Evolutionary conservation across 2,329 filamentous ascomycete genomes (phyloP).

Genomic region (Beauveria scarabaeidicola): DNA sequence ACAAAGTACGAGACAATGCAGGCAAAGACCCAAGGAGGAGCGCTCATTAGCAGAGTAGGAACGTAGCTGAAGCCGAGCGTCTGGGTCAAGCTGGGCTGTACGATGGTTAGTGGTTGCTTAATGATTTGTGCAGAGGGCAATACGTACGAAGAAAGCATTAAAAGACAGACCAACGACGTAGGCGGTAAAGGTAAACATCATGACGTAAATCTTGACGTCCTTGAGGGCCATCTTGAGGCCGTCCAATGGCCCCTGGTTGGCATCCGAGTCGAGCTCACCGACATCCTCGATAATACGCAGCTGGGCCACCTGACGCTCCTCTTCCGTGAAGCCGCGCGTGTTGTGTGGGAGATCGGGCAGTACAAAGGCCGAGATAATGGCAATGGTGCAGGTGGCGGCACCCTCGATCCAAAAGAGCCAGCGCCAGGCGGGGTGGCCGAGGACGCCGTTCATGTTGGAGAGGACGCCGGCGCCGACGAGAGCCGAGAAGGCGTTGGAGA

Average conservation of each 20-base stretch:
- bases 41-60: slow-evolving; percentile 45
- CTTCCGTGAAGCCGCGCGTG: slow-evolving; percentile 48
- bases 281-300: slow-evolving; percentile 49
- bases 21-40: slow-evolving; percentile 51
- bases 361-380: slow-evolving; percentile 37
- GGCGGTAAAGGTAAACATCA: slow-evolving; percentile 54
- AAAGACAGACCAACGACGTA: slow-evolving; percentile 52
- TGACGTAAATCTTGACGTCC: slow-evolving; percentile 54
- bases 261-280: slow-evolving; percentile 46
- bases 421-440: slow-evolving; percentile 48
- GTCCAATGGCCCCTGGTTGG: slow-evolving; percentile 40
- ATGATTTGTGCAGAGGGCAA: neutral
- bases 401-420: slow-evolving; percentile 57
- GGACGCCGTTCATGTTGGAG: slow-evolving; percentile 46
- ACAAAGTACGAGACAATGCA: slow-evolving; percentile 47
- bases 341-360: slow-evolving; percentile 49
- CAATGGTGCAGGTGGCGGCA: slow-evolving; percentile 39
- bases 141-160: slow-evolving; percentile 47
- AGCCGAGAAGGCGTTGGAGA: slow-evolving; percentile 52
- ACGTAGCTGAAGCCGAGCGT: slow-evolving; percentile 45
- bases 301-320: slow-evolving; percentile 48
- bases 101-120: slow-evolving; percentile 9
- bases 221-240: slow-evolving; percentile 51
- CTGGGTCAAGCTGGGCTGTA: slow-evolving; percentile 39
- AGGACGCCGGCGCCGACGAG: slow-evolving; percentile 51